Base-by-base conservation (phyloP, 371 early-diverging fungal genomes). In the Lichtheimia ornata region DNA sequence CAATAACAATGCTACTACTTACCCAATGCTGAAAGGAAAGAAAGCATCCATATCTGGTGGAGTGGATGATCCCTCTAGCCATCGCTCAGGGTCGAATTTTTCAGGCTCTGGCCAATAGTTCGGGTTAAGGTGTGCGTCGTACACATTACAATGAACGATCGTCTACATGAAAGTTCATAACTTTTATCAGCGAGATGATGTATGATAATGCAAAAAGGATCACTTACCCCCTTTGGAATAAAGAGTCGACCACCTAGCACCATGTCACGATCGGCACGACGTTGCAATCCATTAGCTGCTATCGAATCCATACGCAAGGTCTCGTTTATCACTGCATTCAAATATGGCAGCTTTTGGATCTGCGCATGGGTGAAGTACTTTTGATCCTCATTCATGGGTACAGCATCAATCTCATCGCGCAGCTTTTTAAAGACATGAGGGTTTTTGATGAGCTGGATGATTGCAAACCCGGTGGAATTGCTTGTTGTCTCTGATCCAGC, bases 401-500 rank as follows among this genome's bases (percentile, higher is more conserved):
- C 35, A 4, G 22, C 22, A 51, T 75, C 77, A 27, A 77, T 58
- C 53, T 77, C 81, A 4, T 61, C 57, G 13, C 60, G 63, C 5
- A 80, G 58, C 44, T 64, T 67, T 4, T 59, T 57, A 9, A 72
- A 53, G 4, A 43, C 62, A 12, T 56, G 53, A 4, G 79, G 76
- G 17, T 72, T 24, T 13, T 62, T 61, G 4, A 76, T 44, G 4
- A 79, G 58, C 15, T 73, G 66, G 9, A 73, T 58, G 5, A 79
- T 22, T 4, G 61, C 57, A 59, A 76, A 79, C 11, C 74, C 74
- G 1, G 65, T 62, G 0, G 74, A 72, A 30, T 76, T 76, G 42
- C 70, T 66, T 2, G 72, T 69, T 1, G 79, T 79, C 28, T 79
- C 79, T 4, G 72, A 69, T 25, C 79, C 79, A 40, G 79, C 79